Base-by-base conservation (phyloP, 345 rosid species). In the Salix udensis region DNA sequence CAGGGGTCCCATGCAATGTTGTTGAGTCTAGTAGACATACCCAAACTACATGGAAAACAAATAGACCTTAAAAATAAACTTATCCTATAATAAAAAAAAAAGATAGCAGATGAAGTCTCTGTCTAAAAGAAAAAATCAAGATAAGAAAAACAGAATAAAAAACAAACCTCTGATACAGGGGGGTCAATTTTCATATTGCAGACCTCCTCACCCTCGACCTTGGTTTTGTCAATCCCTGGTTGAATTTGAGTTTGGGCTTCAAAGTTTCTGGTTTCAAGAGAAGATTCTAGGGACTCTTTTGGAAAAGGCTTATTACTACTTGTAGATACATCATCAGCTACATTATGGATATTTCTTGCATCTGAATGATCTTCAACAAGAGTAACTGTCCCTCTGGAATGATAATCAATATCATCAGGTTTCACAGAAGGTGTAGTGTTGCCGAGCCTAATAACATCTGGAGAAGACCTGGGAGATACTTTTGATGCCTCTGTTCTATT, bases 161-260 rank as follows among this genome's bases (percentile, higher is more conserved):
- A 37, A 19, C 52, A 10, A 19, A 74, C 77, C 77, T 74, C 77
- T 26, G 40, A 30, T 48, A 58, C 66, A 21, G 70, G 30, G 10
- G 21, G 24, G 8, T 76, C 80, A 23, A 21, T 76, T 76, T 79
- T 70, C 78, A 82, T 62, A 10, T 42, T 34, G 66, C 68, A 61
- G 40, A 44, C 26, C 13, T 44, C 15, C 67, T 21, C 73, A 69
- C 44, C 28, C 64, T 23, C 76, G 23, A 44, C 76, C 70, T 65
- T 26, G 10, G 40, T 68, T 23, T 8, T 66, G 52, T 73, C 71
- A 52, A 21, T 44, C 55, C 50, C 70, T 1, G 46, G n/a, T 30
- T 55, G 82, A 71, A 61, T 58, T 40, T 71, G 67, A 26, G 74
- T 52, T 68, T 21, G n/a, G 21, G 39, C 68, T 24, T 61, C 68